Evolutionary conservation across 1,139 yeast genomes (phyloP), one percentile per base, ranked within the genome.

Genomic region (Taphrina populina): DNA sequence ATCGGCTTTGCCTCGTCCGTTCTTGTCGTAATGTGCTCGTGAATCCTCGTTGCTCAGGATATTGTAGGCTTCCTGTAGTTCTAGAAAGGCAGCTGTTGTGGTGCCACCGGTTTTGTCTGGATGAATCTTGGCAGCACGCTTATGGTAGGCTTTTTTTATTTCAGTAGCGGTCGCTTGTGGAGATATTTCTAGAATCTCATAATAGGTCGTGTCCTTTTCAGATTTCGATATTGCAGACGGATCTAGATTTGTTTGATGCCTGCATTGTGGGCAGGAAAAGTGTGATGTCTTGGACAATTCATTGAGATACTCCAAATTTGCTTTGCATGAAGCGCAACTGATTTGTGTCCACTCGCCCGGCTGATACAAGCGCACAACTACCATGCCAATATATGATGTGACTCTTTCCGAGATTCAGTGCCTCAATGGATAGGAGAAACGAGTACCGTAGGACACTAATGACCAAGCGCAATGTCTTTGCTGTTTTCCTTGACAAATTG

Each of bases 21-120:
- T 82, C 70, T 82, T 82, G 66, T 88, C 95, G 66, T 87, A 87
- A 60, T 83, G 80, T 24, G 80, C 75, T 61, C 96, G 76, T 59
- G 87, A 75, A 23, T 77, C 75, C 2, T 80, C 81, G 67, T 86
- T 90, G 62, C 88, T 80, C 61, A 88, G 73, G 1, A 88, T 94
- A 66, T 84, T 94, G 67, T 85, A 85, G 1, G 94, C 94, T 67
- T 84, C 88, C 5, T 84, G 82, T 20, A 81, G 79, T 60, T 77
- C 81, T 64, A 55, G 51, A 30, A 43, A 55, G 10, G 32, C 52
- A 26, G 52, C 52, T 11, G 96, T 95, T 30, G 73, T 73, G 3
- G 92, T 88, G 65, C 84, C 86, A 64, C 83, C 81, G 5, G 96
- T 88, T 72, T 90, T 90, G 69, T 90, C 97, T 0, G 97, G 97